Evolutionary conservation across 192 early-diverging fungal genomes (phyloP), one percentile per base, ranked within the genome.

Genomic region (Spinellus fusiger): DNA sequence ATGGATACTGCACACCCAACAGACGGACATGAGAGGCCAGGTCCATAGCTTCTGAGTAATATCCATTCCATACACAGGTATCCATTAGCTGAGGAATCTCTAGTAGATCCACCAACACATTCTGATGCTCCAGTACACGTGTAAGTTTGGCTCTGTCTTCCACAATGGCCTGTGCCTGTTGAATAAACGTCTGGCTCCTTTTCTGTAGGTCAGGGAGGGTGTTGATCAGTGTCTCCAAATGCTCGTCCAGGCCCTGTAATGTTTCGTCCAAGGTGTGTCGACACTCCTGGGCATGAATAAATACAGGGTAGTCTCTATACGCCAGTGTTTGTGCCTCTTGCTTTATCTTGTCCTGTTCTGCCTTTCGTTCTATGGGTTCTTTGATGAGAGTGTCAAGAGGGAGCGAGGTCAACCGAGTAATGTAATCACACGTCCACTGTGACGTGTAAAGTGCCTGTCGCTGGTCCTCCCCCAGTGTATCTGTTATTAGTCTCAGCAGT

Each of bases 21-120:
- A 87, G 70, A 10, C 78, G 68, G 1, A 89, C 86, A 73, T 91
- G 86, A 23, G 77, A 64, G 13, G 84, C 77, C 27, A 94, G 60
- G 49, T 94, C 92, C 71, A 94, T 84, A 0, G 90, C 92, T 49
- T 94, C 92, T 29, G 86, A 85, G 56, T 93, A 93, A 55, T 89
- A 86, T 0, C 88, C 89, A 54, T 88, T 87, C 49, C 85, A 75
- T 32, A 92, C 84, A 67, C 90, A 87, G 0, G 85, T 89, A 51
- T 94, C 88, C 78, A 93, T 82, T 40, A 94, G 69, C 29, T 84
- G 75, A 3, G 92, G 92, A 18, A 92, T 89, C 60, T 89, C 89
- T 3, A 93, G 61, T 9, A 94, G 68, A 35, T 89, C 86, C 13
- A 89, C 46, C 49, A 93, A 51, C 27, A 80, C 77, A 26, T 75